Percentiles rank a stretch among this genome's conserved stretches.
These are phyloP conservation scores for Ceratobasidium sp. DNA, from an alignment of 1,284 basidiomycete species.

Conservation along the genomic window DNA sequence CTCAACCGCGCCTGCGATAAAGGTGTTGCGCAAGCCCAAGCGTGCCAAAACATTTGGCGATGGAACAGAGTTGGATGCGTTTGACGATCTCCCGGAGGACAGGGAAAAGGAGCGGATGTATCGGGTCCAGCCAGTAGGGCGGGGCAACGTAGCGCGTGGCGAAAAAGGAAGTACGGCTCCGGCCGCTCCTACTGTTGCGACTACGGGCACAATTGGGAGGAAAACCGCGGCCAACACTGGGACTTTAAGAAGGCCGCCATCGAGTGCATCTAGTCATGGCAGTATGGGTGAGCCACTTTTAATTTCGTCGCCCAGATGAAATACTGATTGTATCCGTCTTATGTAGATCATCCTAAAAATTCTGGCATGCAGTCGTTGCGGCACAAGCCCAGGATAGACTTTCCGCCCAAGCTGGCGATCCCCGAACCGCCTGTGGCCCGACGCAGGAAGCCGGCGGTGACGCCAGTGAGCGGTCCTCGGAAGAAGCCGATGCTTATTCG, in stretches of 20 bases:
- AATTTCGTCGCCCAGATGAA: neutral
- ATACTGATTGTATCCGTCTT: neutral
- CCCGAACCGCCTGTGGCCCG: constrained; percentile 25
- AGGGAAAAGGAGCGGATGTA: constrained; percentile 79
- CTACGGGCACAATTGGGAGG: constrained; percentile 51
- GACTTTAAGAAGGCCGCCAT: constrained; percentile 37
- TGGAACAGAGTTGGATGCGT: constrained; percentile 89
- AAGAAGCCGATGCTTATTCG: constrained; percentile 87
- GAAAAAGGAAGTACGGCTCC: constrained; percentile 41
- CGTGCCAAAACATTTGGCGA: constrained; percentile 82
- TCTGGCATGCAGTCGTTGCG: constrained; percentile 48
- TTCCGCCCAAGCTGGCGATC: constrained; percentile 50
- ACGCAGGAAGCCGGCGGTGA: constrained; percentile 53
- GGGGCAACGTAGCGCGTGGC: constrained; percentile 20
- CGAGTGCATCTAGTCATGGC: constrained; percentile 49
- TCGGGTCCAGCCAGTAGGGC: constrained; percentile 66
- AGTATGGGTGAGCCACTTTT: constrained; percentile 58
- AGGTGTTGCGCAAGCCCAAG: constrained; percentile 78
- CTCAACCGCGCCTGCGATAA: constrained; percentile 63
- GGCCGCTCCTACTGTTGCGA: constrained; percentile 37
- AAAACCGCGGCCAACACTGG: constrained; percentile 53
- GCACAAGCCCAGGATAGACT: constrained; percentile 59
- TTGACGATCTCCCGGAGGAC: constrained; percentile 91
- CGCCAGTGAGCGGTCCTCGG: constrained; percentile 47
- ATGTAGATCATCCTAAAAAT: constrained; percentile 40